Evolutionary conservation across 73 alveolate genomes (phyloP).

Genomic region (Diophrys appendiculata): DNA sequence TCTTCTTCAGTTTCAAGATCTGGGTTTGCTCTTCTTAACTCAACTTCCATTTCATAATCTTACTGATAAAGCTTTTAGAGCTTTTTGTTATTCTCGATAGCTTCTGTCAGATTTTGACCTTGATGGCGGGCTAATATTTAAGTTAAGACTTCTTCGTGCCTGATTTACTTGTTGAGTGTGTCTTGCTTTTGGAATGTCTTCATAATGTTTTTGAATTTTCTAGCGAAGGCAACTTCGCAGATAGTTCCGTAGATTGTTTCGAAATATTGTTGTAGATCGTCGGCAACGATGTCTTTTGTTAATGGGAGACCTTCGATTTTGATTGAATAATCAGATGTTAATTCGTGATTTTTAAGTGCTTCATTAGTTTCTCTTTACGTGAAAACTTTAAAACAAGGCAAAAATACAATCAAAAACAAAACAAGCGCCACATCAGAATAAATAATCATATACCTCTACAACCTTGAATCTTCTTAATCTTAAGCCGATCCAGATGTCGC

Average conservation of each 20-base stretch:
- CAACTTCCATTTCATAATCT: conserved; percentile 20
- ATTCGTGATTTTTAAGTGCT: background rate
- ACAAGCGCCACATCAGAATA: background rate
- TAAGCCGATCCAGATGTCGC: background rate
- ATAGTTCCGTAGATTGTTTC: conserved; percentile 16
- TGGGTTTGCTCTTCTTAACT: conserved; percentile 17
- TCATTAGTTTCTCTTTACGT: background rate
- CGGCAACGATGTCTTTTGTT: background rate
- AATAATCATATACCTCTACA: background rate
- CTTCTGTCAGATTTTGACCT: background rate
- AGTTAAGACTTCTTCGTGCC: background rate
- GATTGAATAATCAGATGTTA: conserved; percentile 8
- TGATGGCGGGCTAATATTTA: background rate
- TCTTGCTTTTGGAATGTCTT: conserved; percentile 14
- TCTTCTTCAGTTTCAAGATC: conserved; percentile 19
- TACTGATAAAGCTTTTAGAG: background rate
- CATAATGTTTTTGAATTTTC: conserved; percentile 12
- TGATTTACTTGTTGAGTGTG: conserved; percentile 1
- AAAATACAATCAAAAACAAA: background rate
- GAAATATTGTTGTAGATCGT: background rate
- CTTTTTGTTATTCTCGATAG: conserved; percentile 9
- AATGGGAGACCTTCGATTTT: background rate
- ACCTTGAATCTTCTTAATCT: background rate
- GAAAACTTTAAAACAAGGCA: background rate
- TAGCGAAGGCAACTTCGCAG: conserved; percentile 12